Evolutionary conservation across 208 protist species (phyloP), one percentile per base, ranked within the genome.

Genomic region (Acanthamoeba culbertsoni): DNA sequence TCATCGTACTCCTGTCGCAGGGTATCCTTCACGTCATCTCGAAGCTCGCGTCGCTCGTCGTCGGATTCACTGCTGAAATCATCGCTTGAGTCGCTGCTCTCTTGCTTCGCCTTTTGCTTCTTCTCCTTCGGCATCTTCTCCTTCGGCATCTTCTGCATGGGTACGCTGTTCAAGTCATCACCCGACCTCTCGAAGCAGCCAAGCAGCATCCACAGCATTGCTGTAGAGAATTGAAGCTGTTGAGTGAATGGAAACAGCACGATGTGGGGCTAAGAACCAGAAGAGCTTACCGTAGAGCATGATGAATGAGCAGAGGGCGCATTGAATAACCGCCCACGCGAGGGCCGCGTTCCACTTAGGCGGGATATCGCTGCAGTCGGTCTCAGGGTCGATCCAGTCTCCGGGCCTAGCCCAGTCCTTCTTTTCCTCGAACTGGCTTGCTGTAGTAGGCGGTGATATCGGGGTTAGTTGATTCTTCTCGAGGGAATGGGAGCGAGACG

Each of bases 311-410:
- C 42, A 79, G 14, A 79, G 68, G 37, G 40, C 68, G 33, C 37
- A 33, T 40, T 79, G 26, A 40, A 79, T 79, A 20, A 79, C 68
- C 37, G 68, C 68, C 68, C 68, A 79, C 37, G 68, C 68, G 23
- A 79, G 68, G 37, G 68, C 68, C 37, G 68, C 68, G n/a, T 79
- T 79, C 68, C 68, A 79, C 68, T 79, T 79, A 26, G 68, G 68
- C 68, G 68, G 68, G 68, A 79, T 79, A 2, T 79, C 68, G 68
- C 68, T 79, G 68, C 68, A 79, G 26, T 48, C 48, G 42, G 68
- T 79, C 68, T 79, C 68, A 1, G 68, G 68, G 37, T 79, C 68
- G 68, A 48, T 43, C 26, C 2, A 79, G 68, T n/a, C 42, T 8
- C 0, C 12, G 42, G 68, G 68, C 20, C 68, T 18, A 12, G 33